Evolutionary conservation across 1,284 basidiomycete species (phyloP), one percentile per base, ranked within the genome.

Genomic region (Malassezia globosa): DNA sequence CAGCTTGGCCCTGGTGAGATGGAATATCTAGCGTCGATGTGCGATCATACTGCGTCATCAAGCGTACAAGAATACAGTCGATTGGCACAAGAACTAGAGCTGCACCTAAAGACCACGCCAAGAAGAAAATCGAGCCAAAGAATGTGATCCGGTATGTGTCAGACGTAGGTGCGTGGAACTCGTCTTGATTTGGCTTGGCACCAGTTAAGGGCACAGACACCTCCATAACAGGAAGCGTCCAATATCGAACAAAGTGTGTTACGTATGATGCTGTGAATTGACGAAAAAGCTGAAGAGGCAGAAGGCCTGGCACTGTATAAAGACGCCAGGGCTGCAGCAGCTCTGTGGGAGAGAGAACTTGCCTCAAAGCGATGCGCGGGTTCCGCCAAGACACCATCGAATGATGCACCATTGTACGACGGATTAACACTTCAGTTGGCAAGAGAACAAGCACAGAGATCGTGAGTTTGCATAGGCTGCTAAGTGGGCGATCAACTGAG

Each of bases 21-120:
- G 63, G 59, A 11, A 33, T 45, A 25, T 23, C 36, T 38, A 24
- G 21, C 6, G 41, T 36, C 24, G 29, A 36, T 25, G n/a, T 23
- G 38, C 49, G 36, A 42, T 46, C 61, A 14, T 64, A 50, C 46
- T 71, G 68, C 14, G 59, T 58, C 31, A 59, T 51, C 19, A 71
- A 52, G 11, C 68, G 55, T 5, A 71, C 60, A 44, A 63, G 60
- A 24, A 61, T 61, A 29, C 61, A 64, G 37, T 71, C 66, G 37
- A 71, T 45, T n/a, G 66, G 66, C 11, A 61, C 58, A 14, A 66
- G 54, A 1, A 64, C 48, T 5, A 60, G 21, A 3, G 60, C 60
- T 35, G 58, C 58, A 43, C 59, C 22, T 7, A 64, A 46, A 37
- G 56, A 56, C 60, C 61, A 67, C 7, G 58, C 45, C 19, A 70